Evolutionary conservation across 441 rosid genomes (phyloP).

Genomic region (Isatis lusitanica): DNA sequence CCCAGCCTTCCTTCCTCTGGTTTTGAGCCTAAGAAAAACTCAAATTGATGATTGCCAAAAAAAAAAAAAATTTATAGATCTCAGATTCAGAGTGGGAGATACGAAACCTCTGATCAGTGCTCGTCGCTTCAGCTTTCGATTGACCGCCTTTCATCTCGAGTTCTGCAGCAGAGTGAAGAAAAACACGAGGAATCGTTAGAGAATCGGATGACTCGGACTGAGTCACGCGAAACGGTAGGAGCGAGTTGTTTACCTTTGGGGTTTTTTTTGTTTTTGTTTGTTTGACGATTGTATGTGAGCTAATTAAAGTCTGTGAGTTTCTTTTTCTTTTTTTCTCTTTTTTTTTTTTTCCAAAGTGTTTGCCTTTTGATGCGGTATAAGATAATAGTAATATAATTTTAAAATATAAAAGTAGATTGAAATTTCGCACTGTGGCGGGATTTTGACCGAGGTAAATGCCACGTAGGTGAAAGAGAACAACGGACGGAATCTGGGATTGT

Average conservation of each 20-base stretch:
- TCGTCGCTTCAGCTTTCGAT: conserved; percentile 26
- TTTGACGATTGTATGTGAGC: conserved; percentile 16
- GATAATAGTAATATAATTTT: background rate
- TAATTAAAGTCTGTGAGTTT: background rate
- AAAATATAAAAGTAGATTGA: conserved; percentile 1
- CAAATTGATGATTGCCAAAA: no score
- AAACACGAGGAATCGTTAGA: conserved; percentile 21
- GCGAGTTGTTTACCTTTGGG: conserved; percentile 30
- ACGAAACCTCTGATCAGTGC: conserved; percentile 33
- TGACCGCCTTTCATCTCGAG: conserved; percentile 32
- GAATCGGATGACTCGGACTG: conserved; percentile 38
- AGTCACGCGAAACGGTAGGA: conserved; percentile 14
- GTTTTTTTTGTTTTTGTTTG: background rate
- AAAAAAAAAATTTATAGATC: background rate
- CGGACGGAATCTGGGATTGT: conserved; percentile 16
- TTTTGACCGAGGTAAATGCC: background rate
- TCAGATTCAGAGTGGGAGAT: conserved; percentile 6
- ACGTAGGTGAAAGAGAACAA: conserved; percentile 10
- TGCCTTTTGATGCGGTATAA: background rate
- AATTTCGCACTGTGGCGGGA: conserved; percentile 32
- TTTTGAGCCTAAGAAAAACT: conserved; percentile 46
- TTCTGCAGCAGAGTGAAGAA: conserved; percentile 1
- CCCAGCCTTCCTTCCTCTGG: conserved; percentile 51
- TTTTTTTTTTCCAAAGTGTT: background rate
- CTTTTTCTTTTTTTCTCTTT: background rate